These are phyloP conservation scores for Zymoseptoria brevis DNA, from an alignment of 2,329 filamentous ascomycete genomes.

Conservation along the genomic window DNA sequence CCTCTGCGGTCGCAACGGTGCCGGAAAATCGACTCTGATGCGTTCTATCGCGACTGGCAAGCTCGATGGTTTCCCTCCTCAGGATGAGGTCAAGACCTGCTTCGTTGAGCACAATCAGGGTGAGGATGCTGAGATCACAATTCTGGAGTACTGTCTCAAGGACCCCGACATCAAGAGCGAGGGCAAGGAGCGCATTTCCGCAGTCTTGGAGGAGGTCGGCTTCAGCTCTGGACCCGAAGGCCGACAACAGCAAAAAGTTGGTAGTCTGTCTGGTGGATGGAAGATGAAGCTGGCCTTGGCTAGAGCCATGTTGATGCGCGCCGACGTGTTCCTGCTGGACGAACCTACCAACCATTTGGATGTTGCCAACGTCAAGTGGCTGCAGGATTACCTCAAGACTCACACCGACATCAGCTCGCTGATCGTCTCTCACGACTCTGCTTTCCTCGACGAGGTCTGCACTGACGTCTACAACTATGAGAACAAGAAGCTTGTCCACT, in stretches of 20 bases:
- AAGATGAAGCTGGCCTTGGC: slow-evolving; percentile 99
- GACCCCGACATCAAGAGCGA: slow-evolving; percentile 77
- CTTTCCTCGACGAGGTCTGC: slow-evolving; percentile 92
- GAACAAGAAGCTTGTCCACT: slow-evolving; percentile 85
- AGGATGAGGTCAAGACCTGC: slow-evolving; percentile 87
- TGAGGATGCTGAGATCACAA: slow-evolving; percentile 92
- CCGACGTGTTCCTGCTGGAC: slow-evolving; percentile 93
- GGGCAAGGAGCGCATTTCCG: slow-evolving; percentile 70
- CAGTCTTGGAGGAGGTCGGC: slow-evolving; percentile 82
- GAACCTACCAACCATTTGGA: slow-evolving; percentile 99
- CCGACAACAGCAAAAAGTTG: slow-evolving; percentile 80
- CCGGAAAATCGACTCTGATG: slow-evolving; percentile 99
- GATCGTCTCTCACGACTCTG: slow-evolving; percentile 97
- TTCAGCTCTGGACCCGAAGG: slow-evolving; percentile 87
- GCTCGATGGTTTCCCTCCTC: slow-evolving; percentile 89
- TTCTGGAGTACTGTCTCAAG: slow-evolving; percentile 84
- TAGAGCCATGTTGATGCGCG: slow-evolving; percentile 89
- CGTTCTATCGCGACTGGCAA: slow-evolving; percentile 91
- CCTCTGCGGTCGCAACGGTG: slow-evolving; percentile 92
- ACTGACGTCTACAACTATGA: slow-evolving; percentile 99
- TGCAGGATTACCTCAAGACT: slow-evolving; percentile 90
- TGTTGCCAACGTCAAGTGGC: slow-evolving; percentile 90
- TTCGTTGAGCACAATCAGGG: slow-evolving; percentile 99
- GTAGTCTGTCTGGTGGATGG: slow-evolving; percentile 94
- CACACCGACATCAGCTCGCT: slow-evolving; percentile 94